Evolutionary conservation across 768 basidiomycete species (phyloP), one percentile per base, ranked within the genome.

Genomic region (Tulasnella sp.): DNA sequence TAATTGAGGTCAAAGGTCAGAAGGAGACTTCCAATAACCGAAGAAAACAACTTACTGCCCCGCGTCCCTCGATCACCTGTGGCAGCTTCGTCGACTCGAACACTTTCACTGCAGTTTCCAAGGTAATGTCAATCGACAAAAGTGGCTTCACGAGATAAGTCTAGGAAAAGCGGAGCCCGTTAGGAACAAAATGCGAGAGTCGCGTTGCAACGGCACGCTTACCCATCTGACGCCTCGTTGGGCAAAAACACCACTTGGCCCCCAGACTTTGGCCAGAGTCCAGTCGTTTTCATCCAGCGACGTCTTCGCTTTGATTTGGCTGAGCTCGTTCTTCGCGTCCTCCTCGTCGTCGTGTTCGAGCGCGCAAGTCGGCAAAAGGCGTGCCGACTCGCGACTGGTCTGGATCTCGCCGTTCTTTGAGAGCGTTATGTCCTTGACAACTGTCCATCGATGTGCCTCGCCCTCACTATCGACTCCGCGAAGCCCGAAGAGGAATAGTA

Each of bases 201-300:
- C 42, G 26, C 35, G 26, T 19, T 12, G 8, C 41, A 16, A 16
- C 65, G 19, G 26, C 12, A 35, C 66, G 26, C 70, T 63, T 35
- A 72, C 70, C 35, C 37, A 72, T 39, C 34, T 39, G 6, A 44
- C 59, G n/a, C 35, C 70, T 36, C 70, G 36, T 37, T 72, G 35
- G 12, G 47, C 36, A 19, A 72, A 72, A 9, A 72, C 63, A n/a
- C 62, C 70, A 1, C 62, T 59, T 35, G 52, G 32, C 26, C 70
- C 70, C 70, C 70, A 72, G 22, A 72, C 59, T 32, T 63, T 59
- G n/a, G 52, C 70, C 32, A 72, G 36, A 36, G 62, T 72, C 70
- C 70, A 72, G 35, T 72, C 63, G 35, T 72, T 64, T 36, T 72
- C 70, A 22, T 72, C 70, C 16, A 34, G 19, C 26, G 37, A 22